Base-by-base conservation (phyloP, 1,139 yeast genomes). In the Hyphopichia buzzinii region DNA sequence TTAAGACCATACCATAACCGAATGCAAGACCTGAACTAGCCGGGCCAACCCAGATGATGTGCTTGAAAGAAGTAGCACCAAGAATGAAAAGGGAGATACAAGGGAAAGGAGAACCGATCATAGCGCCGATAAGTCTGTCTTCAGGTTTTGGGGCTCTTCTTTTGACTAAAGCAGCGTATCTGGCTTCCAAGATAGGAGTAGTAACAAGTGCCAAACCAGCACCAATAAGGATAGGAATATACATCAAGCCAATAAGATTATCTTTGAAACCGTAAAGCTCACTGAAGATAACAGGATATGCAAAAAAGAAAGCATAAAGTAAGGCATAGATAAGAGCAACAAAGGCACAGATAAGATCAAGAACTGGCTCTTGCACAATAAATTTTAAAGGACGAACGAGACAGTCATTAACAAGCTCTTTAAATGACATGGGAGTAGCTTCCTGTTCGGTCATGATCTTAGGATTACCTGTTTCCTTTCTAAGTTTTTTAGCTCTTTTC, bases 371-470 rank as follows among this genome's bases (percentile, higher is more conserved):
- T 33, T 89, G 78, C 31, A 77, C 60, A 26, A 78, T 79, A 56
- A 89, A 84, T 50, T 77, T 76, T 46, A 89, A 61, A 2, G 97
- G 97, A 53, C 95, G 72, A 42, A 81, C 63, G 40, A 88, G 69
- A 59, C 86, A 81, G 14, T 84, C 76, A 46, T 77, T 72, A 39
- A 86, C 50, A 54, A 88, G 64, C 52, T 86, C 92, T 24, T 62
- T 65, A 33, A 85, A 56, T 0, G 85, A 62, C 57, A 84, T 58
- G 35, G 92, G 90, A 39, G 75, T 76, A 12, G 89, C 87, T 62
- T 88, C 96, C 60, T 85, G 95, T 64, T 88, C 96, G 17, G 96
- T 88, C 90, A 86, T 84, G 47, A 88, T 87, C 55, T 83, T 81
- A 13, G 67, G 66, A 55, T 87, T 83, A 35, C 95, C 95, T 8